Conservation (phyloP, 148 eudicot genomes). For the Vaccinium vitisidaea region DNA sequence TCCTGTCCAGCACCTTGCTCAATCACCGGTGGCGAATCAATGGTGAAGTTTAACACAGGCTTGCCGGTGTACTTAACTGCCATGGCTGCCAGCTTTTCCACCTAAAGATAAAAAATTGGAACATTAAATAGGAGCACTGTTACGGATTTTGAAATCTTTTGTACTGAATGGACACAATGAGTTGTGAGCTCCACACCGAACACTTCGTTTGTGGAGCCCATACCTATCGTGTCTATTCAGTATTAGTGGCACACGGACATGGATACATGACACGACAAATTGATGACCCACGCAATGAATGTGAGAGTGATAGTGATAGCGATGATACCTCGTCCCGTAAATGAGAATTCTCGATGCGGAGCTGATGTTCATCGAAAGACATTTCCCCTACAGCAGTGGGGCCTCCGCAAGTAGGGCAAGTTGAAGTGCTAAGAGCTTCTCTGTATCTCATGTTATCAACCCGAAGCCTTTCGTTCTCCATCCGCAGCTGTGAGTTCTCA, state of each 20-base stretch:
- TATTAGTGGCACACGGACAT: too few species aligned
- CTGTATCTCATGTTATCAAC: constrained; percentile 40
- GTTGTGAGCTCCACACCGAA: too few species aligned
- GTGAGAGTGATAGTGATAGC: too few species aligned
- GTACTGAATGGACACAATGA: background rate
- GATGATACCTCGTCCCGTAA: constrained; percentile 40
- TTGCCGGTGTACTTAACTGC: constrained; percentile 29
- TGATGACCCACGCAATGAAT: too few species aligned
- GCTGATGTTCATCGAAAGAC: constrained; percentile 41
- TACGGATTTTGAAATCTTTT: background rate
- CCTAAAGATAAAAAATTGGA: background rate
- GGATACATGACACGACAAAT: too few species aligned
- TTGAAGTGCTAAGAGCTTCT: constrained; percentile 35
- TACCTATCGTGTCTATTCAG: too few species aligned
- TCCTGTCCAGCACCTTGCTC: constrained; percentile 13
- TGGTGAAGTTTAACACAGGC: background rate
- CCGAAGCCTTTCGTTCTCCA: constrained; percentile 44
- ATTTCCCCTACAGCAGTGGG: constrained; percentile 33
- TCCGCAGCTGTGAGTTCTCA: constrained; percentile 39
- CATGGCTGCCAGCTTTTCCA: constrained; percentile 24
- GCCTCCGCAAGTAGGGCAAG: constrained; percentile 43
- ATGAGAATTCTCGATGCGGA: constrained; percentile 45
- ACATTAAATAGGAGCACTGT: background rate
- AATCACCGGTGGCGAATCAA: background rate
- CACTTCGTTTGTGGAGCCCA: too few species aligned